These are phyloP conservation scores for Hanseniaspora sp. DNA, from an alignment of 1,139 yeast genomes.

Conservation along the genomic window DNA sequence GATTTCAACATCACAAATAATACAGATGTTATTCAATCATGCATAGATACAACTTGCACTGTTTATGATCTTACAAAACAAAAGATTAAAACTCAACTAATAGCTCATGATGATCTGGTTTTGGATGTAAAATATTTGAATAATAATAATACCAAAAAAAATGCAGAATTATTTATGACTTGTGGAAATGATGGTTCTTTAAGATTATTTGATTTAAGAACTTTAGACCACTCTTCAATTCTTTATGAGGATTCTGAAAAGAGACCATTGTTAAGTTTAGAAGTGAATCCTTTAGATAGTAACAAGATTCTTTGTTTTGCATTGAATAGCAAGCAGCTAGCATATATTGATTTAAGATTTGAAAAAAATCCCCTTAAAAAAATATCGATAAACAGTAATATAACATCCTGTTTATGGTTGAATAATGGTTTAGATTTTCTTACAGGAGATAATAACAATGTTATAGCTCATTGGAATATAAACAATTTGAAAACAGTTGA, in stretches of 20 bases:
- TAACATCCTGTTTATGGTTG: slow-evolving; percentile 9
- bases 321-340: slow-evolving; percentile 53
- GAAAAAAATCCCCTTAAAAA: slow-evolving; percentile 27
- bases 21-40: slow-evolving; percentile 63
- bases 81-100: slow-evolving; percentile 77
- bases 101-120: slow-evolving; percentile 94
- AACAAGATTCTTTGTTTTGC: slow-evolving; percentile 79
- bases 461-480: slow-evolving; percentile 12
- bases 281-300: slow-evolving; percentile 66
- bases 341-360: slow-evolving; percentile 71
- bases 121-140: slow-evolving; percentile 80
- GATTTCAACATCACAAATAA: slow-evolving; percentile 82
- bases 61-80: slow-evolving; percentile 72
- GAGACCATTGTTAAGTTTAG: slow-evolving; percentile 59
- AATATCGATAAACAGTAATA: background rate
- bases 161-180: slow-evolving; percentile 68
- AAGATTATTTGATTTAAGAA: slow-evolving; percentile 78
- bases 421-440: slow-evolving; percentile 12
- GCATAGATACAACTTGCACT: slow-evolving; percentile 93
- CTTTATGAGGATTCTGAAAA: slow-evolving; percentile 54
- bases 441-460: background rate
- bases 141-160: slow-evolving; percentile 33
- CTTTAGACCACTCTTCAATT: slow-evolving; percentile 87
- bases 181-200: slow-evolving; percentile 95
- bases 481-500: background rate